phyloP scores from a whole-genome alignment of 2,329 filamentous ascomycete genomes.

The Penicillium sp. region DNA sequence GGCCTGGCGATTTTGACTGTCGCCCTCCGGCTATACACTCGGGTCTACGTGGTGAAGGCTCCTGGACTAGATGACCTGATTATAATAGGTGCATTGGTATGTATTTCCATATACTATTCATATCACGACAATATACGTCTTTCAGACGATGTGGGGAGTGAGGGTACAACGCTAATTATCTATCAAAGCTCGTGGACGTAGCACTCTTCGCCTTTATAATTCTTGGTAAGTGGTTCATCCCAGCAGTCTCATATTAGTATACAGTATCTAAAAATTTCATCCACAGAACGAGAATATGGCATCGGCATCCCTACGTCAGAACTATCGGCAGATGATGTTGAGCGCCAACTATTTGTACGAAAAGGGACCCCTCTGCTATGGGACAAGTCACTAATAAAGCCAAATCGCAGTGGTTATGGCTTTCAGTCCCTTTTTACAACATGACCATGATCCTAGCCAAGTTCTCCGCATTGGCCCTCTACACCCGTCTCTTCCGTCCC shows the following conservation, averaged over 20 bases:
- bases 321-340: slow-evolving; percentile 6
- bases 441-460: slow-evolving; percentile 34
- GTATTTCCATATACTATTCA: neutral
- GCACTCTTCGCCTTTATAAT: slow-evolving; percentile 14
- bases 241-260: neutral
- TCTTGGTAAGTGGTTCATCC: slow-evolving; percentile 11
- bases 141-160: too few relatives aligned
- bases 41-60: slow-evolving; percentile 23
- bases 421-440: slow-evolving; percentile 40
- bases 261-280: neutral
- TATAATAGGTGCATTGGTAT: slow-evolving; percentile 25
- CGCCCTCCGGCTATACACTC: slow-evolving; percentile 25
- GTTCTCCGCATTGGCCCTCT: slow-evolving; percentile 34
- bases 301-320: slow-evolving; percentile 15
- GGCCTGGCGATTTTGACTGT: slow-evolving; percentile 22
- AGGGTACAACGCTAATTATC: neutral
- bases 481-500: slow-evolving; percentile 32
- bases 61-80: slow-evolving; percentile 33
- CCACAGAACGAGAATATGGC: slow-evolving; percentile 26
- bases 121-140: neutral
- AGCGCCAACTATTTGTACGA: slow-evolving; percentile 26
- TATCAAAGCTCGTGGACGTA: slow-evolving; percentile 7
- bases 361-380: fast-evolving
- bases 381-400: neutral
- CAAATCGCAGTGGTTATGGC: slow-evolving; percentile 28